Conservation (phyloP, 306 rosid genomes). For the Luffa acutangula region DNA sequence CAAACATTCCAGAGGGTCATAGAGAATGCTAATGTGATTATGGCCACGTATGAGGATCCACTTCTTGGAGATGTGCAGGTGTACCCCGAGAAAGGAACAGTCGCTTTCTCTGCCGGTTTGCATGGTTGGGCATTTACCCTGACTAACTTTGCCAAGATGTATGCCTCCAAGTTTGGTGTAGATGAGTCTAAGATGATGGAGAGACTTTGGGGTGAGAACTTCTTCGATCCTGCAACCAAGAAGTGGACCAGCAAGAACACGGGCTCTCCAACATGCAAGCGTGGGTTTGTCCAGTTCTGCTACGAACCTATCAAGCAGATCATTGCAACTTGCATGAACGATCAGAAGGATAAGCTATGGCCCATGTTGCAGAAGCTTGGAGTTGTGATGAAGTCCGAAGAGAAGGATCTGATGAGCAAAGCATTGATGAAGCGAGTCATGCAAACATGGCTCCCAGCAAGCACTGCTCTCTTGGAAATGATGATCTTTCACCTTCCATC, state of each 20-base stretch:
- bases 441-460: conserved; percentile 97
- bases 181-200: conserved; percentile 68
- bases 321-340: conserved; percentile 72
- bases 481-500: conserved; percentile 92
- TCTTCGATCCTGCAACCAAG: conserved; percentile 48
- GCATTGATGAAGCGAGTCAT: conserved; percentile 87
- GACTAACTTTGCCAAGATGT: conserved; percentile 83
- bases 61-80: conserved; percentile 79
- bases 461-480: conserved; percentile 73
- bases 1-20: conserved; percentile 69
- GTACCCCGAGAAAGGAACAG: conserved; percentile 91
- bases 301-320: conserved; percentile 90
- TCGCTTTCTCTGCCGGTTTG: conserved; percentile 90
- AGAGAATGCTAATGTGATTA: conserved; percentile 91
- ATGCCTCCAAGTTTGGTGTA: conserved; percentile 87
- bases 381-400: conserved; percentile 65
- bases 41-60: conserved; percentile 95
- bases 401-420: conserved; percentile 75
- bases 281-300: conserved; percentile 80
- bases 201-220: conserved; percentile 47
- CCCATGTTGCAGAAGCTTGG: conserved; percentile 79
- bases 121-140: conserved; percentile 95
- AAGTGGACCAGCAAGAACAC: conserved; percentile 48
- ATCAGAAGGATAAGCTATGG: conserved; percentile 95
- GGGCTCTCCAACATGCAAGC: conserved; percentile 34